Base-by-base conservation (phyloP, 2,329 filamentous ascomycete species). In the Byssoonygena ceratinophila region DNA sequence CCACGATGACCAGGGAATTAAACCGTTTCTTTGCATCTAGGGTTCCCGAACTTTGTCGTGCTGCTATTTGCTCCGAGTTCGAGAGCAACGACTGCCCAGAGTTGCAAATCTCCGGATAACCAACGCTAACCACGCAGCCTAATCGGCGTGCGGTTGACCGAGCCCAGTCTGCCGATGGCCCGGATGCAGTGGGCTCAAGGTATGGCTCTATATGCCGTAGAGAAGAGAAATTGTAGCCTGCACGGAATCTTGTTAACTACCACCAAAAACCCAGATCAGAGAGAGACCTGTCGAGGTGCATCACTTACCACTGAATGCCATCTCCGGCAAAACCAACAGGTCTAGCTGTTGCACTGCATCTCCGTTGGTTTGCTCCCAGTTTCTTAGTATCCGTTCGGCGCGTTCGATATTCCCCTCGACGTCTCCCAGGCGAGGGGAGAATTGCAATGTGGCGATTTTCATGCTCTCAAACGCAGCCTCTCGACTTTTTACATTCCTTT, bases 181-280 rank as follows among this genome's bases (percentile, higher is more conserved):
- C 81, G 6, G 71, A 61, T 12, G 74, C 71, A 23, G 75, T 78
- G n/a, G 75, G 73, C 59, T 84, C 81, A 1, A 83, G 71, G 61
- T 74, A 79, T 2, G 80, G 79, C 48, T 62, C 68, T 45, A 84
- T 81, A 41, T 76, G 73, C 46, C 75, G 70, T 14, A 78, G 63
- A 11, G 75, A 77, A 16, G 78, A 73, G 64, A 82, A 82, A 63
- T 83, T 83, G 68, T 84, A 84, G 50, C 81, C 81, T 74, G 60
- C 34, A 37, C n/a, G 31, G 31, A 41, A 31, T 39, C 31, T 34
- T 41, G 41, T 51, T 27, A 43, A 16, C 18, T 39, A 34, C 27
- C 14, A 36, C 3, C n/a, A 18, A 25, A 23, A 22, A 52, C 29
- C 11, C 40, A 32, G 22, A 37, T 8, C n/a, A 14, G 4, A 29